phyloP scores from a whole-genome alignment of 768 basidiomycete genomes.

The Termitomyces sp. region DNA sequence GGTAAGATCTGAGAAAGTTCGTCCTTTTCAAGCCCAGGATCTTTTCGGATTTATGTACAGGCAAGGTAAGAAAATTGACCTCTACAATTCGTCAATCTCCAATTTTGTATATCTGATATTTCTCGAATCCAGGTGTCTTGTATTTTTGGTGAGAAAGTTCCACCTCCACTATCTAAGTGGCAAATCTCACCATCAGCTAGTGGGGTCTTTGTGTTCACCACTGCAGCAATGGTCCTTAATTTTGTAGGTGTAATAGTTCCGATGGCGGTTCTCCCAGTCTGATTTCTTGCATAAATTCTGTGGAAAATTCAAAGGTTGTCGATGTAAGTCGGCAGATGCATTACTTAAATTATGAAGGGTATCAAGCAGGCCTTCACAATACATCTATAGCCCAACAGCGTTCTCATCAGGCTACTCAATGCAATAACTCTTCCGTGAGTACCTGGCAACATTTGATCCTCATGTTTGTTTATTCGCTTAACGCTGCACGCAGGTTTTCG shows the following conservation, averaged over 20 bases:
- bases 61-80: slow-evolving; percentile 5
- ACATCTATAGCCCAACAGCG: neutral
- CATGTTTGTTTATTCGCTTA: no score
- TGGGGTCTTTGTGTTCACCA: slow-evolving; percentile 1
- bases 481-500: slow-evolving; percentile 11
- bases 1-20: neutral
- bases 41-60: slow-evolving; percentile 7
- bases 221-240: slow-evolving; percentile 4
- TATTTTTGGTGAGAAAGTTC: slow-evolving; percentile 10
- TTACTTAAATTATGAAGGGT: neutral
- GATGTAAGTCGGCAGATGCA: neutral
- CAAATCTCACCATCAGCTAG: neutral
- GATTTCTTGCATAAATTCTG: neutral
- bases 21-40: neutral
- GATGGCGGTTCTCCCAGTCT: no score
- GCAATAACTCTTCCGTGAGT: slow-evolving; percentile 11
- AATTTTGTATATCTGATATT: neutral
- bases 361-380: neutral
- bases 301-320: neutral
- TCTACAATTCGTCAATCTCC: neutral
- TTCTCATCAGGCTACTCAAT: slow-evolving; percentile 8
- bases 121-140: slow-evolving; percentile 4
- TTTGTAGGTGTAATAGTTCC: neutral
- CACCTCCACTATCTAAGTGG: neutral
- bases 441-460: neutral